These are phyloP conservation scores for Coemansia sp. DNA, from an alignment of 192 early-diverging fungal species.

Conservation along the genomic window DNA sequence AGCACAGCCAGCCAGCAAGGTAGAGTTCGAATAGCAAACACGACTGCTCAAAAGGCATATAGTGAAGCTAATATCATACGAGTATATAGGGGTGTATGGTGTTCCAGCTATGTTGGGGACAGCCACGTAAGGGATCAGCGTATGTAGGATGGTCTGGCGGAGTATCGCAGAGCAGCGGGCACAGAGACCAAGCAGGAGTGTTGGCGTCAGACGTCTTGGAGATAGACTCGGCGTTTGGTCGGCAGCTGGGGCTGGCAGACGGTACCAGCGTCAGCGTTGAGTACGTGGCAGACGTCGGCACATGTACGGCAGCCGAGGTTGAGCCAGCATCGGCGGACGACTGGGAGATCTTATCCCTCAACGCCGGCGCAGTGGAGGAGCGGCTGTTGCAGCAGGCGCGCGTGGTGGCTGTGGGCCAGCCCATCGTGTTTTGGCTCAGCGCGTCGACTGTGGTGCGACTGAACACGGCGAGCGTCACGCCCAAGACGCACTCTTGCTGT, in stretches of 20 bases:
- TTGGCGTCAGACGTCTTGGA: conserved; percentile 56
- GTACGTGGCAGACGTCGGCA: conserved; percentile 61
- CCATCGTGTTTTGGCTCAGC: conserved; percentile 79
- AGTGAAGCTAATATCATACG: not conserved
- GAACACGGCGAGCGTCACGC: conserved; percentile 44
- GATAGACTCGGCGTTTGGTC: conserved; percentile 74
- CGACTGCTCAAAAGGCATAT: not conserved
- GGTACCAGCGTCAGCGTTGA: conserved; percentile 66
- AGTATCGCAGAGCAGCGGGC: conserved; percentile 14
- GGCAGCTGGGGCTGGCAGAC: conserved; percentile 64
- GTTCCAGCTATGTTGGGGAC: conserved; percentile 35
- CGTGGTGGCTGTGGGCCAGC: conserved; percentile 67
- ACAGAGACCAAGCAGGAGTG: conserved; percentile 22
- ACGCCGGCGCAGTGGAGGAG: conserved; percentile 76
- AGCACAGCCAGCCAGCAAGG: conserved; percentile 64
- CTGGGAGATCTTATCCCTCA: conserved; percentile 82
- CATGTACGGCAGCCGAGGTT: conserved; percentile 66
- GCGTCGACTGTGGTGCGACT: conserved; percentile 67
- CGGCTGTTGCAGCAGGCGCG: conserved; percentile 71
- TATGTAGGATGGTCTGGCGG: conserved; percentile 54
- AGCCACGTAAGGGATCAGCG: conserved; percentile 9
- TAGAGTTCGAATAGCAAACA: conserved; percentile 25
- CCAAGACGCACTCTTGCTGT: conserved; percentile 49
- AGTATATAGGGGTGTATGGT: conserved; percentile 37
- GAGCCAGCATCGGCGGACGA: conserved; percentile 75